phyloP scores from a whole-genome alignment of 306 rosid species.

The Malus sylvestris region DNA sequence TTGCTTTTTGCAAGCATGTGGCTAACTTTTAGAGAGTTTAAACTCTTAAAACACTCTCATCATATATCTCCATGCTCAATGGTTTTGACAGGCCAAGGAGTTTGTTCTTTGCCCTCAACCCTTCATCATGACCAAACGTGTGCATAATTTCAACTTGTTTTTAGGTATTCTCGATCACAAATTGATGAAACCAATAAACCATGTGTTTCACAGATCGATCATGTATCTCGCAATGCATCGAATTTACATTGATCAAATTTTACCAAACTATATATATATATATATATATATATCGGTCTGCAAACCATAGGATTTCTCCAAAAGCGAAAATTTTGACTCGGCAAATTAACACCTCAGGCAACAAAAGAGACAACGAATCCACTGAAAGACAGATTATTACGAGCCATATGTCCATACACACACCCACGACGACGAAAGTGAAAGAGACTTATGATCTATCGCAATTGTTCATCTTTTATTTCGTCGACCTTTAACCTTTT shows the following conservation, averaged over 20 bases:
- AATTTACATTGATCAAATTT: too few relatives aligned
- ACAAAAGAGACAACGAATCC: too few relatives aligned
- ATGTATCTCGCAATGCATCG: too few relatives aligned
- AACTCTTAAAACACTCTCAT: slow-evolving; percentile 13
- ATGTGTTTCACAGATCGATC: too few relatives aligned
- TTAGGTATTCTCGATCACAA: too few relatives aligned
- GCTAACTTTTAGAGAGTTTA: slow-evolving; percentile 9
- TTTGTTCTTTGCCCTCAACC: slow-evolving; percentile 23
- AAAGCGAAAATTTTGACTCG: neutral
- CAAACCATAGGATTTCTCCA: neutral
- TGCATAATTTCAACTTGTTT: neutral
- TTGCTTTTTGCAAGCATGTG: neutral
- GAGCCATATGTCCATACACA: neutral
- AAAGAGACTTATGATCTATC: too few relatives aligned
- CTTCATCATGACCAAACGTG: slow-evolving; percentile 23
- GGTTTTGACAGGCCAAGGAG: slow-evolving; percentile 2
- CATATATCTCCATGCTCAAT: neutral
- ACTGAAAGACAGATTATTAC: too few relatives aligned
- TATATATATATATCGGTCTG: neutral
- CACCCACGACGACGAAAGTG: neutral
- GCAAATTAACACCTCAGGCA: too few relatives aligned
- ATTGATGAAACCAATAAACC: too few relatives aligned
- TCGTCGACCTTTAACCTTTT: slow-evolving; percentile 12
- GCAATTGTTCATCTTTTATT: neutral
- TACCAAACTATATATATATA: too few relatives aligned